Conservation (phyloP, 1,284 basidiomycete species). For the Ganoderma leucocontextum region DNA sequence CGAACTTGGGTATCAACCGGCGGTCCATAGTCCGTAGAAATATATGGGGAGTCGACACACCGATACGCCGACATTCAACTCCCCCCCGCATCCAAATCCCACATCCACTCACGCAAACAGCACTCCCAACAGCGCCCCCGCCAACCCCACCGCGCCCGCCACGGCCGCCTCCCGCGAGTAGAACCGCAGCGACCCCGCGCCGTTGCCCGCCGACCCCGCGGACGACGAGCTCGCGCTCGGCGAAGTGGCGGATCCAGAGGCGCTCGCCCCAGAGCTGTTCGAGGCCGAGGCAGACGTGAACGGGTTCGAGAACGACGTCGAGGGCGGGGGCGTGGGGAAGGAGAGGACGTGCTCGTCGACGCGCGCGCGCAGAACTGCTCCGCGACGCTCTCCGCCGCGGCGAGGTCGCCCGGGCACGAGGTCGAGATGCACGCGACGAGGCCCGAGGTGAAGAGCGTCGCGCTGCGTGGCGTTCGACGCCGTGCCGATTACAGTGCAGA, state of each 20-base stretch:
- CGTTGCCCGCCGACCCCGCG: background rate
- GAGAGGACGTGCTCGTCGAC: constrained; percentile 41
- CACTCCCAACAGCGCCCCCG: constrained; percentile 6
- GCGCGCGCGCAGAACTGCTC: constrained; percentile 43
- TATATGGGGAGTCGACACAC: background rate
- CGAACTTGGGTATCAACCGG: background rate
- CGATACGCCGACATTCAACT: background rate
- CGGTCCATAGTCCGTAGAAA: background rate
- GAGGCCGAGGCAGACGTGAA: constrained; percentile 21
- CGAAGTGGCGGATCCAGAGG: background rate
- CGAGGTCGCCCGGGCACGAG: constrained; percentile 37
- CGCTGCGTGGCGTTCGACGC: constrained; percentile 12
- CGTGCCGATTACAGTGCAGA: too few relatives aligned
- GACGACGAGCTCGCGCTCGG: constrained; percentile 1
- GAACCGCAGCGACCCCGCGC: background rate
- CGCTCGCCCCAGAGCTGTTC: background rate
- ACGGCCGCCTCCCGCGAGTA: background rate
- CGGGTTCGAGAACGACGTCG: constrained; percentile 31
- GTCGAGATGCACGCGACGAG: constrained; percentile 38
- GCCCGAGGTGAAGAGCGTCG: constrained; percentile 28
- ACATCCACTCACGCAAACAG: background rate
- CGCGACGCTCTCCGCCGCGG: constrained; percentile 38
- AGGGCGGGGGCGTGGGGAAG: constrained; percentile 33
- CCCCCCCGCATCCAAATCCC: background rate
- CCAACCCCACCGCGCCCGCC: constrained; percentile 7